A percentile compares a stretch with the other conserved stretches of the same genome.
Evolutionary conservation across 441 rosid genomes (phyloP).

Genomic region (Gossypium gossypioides): DNA sequence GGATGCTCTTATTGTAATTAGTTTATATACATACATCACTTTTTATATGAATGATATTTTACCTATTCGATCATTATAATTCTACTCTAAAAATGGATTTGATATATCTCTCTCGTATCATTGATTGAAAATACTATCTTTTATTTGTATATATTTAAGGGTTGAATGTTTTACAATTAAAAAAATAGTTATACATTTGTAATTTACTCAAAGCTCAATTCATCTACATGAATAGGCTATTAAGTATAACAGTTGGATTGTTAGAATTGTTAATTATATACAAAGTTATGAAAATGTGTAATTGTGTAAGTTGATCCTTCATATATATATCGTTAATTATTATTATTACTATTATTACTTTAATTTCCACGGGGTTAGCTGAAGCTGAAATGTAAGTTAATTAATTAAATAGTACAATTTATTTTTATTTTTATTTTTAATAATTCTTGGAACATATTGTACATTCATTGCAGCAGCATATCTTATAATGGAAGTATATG

Average conservation of each 20-base stretch:
- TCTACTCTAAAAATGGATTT: background rate
- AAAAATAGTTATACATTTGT: background rate
- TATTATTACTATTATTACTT: background rate
- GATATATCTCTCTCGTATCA: background rate
- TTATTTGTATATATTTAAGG: background rate
- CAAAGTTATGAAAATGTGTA: background rate
- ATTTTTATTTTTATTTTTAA: background rate
- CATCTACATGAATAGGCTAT: background rate
- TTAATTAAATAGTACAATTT: background rate
- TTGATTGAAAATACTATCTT: background rate
- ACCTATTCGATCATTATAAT: background rate
- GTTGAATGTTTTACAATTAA: background rate
- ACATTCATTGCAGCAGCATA: background rate
- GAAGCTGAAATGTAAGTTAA: background rate
- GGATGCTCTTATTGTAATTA: background rate
- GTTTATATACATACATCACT: background rate
- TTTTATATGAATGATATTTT: background rate
- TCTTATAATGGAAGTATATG: background rate
- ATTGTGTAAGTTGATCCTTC: background rate
- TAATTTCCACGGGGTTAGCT: background rate
- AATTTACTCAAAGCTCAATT: background rate
- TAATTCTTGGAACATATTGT: background rate
- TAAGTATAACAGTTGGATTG: background rate
- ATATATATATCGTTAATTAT: background rate
- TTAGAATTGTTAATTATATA: background rate